Evolutionary conservation across 148 eudicot genomes (phyloP).

Genomic region (Vaccinium corymbosum): DNA sequence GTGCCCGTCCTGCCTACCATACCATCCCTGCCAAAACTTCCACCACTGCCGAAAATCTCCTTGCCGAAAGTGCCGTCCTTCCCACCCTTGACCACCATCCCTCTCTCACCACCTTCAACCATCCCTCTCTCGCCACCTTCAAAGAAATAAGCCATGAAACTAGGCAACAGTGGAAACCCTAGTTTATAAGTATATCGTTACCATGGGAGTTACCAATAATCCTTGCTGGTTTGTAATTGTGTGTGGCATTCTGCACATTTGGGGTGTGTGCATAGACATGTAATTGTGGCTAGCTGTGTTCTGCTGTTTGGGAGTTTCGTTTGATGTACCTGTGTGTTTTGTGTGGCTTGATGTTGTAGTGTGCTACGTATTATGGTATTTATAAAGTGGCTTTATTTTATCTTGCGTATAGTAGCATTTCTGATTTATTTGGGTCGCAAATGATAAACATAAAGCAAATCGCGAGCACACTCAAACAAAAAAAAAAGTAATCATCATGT

Average conservation of each 20-base stretch:
- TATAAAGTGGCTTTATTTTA: neutral
- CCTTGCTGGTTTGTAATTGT: neutral
- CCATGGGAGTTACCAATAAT: neutral
- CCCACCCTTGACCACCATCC: constrained; percentile 7
- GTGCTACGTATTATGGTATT: neutral
- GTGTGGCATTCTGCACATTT: neutral
- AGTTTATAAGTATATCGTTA: neutral
- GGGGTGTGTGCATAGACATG: neutral
- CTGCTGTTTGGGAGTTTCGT: neutral
- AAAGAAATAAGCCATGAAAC: neutral
- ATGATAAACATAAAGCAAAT: neutral
- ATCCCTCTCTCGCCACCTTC: constrained; percentile 12
- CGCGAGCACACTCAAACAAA: neutral
- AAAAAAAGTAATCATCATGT: neutral
- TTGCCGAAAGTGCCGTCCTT: neutral
- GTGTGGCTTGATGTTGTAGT: neutral
- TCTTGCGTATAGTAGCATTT: neutral
- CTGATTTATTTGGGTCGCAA: neutral
- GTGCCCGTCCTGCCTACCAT: neutral
- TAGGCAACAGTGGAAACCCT: neutral
- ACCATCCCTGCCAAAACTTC: neutral
- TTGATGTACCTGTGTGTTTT: neutral
- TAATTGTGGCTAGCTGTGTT: neutral
- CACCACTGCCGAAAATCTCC: neutral
- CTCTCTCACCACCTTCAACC: constrained; percentile 15